Percentiles rank a stretch among this genome's conserved stretches.
phyloP scores from a whole-genome alignment of 768 basidiomycete species.

The Termitomyces sp. region DNA sequence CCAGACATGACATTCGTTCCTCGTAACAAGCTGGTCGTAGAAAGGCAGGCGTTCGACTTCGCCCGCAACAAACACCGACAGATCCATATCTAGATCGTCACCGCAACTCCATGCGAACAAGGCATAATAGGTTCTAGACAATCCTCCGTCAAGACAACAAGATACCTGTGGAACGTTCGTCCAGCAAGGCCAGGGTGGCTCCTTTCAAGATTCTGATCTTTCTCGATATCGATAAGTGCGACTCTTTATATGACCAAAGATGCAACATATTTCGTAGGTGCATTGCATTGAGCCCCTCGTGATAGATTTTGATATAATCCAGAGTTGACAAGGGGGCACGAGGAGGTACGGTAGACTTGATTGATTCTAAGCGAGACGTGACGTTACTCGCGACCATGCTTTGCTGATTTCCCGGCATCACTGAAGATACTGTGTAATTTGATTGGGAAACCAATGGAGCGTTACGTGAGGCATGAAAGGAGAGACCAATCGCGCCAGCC shows the following conservation, averaged over 20 bases:
- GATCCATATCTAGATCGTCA: not conserved
- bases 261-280: slow-evolving; percentile 50
- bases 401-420: not conserved
- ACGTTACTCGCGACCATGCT: not conserved
- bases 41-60: not conserved
- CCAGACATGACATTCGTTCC: not conserved
- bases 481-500: slow-evolving; percentile 48
- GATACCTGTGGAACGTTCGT: slow-evolving; percentile 47
- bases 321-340: slow-evolving; percentile 27
- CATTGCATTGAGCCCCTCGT: slow-evolving; percentile 49
- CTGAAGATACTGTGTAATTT: not conserved
- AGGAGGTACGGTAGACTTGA: not conserved
- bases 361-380: not conserved
- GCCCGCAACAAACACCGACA: not conserved
- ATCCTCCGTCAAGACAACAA: slow-evolving; percentile 32
- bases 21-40: not conserved
- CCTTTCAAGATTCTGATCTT: slow-evolving; percentile 49
- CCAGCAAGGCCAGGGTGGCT: slow-evolving; percentile 46
- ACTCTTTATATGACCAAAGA: slow-evolving; percentile 39
- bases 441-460: slow-evolving; percentile 5
- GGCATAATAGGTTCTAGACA: not conserved
- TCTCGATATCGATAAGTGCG: not conserved
- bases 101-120: not conserved
- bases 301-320: slow-evolving; percentile 62
- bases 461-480: slow-evolving; percentile 36